Base-by-base conservation (phyloP, 2,329 filamentous ascomycete species). In the Thyridium curvatum region DNA sequence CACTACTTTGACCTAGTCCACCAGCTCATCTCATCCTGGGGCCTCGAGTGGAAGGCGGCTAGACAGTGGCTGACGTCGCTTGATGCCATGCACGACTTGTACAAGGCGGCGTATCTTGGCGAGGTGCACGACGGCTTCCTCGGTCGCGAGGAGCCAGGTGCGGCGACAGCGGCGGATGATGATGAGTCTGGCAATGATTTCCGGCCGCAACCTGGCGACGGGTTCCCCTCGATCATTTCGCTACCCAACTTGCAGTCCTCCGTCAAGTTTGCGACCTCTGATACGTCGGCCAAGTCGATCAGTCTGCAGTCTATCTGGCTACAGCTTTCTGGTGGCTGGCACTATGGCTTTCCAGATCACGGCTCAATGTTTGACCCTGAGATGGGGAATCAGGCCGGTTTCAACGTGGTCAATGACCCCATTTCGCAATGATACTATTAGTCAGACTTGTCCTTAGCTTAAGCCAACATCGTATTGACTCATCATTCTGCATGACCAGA, bases 41-140 rank as follows among this genome's bases (percentile, higher is more conserved):
- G 14, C 3, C n/a, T 26, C 4, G 17, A 35, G 16, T 49, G 47
- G 48, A 41, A 42, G 15, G 14, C 38, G 4, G 46, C 46, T 4
- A 33, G 38, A 4, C 45, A 50, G 30, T 53, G 51, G 51, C 34
- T 42, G 8, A 28, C 32, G 12, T 49, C 45, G 1, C 37, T 52
- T 2, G 34, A 37, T n/a, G 43, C 45, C 13, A 53, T 53, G 49
- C 45, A 49, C 8, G 43, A 40, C 31, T 34, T 49, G 2, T 53
- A 53, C 40, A 43, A 46, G 30, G 51, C 47, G 4, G 47, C 46
- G 2, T 52, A 52, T 18, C 31, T 47, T 4, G 47, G 49, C 17
- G 43, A 48, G 30, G 30, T 49, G 7, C 37, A 44, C 18, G 41
- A 43, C 21, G 10, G 21, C 21, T 26, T 26, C 10, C 21, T 26